A percentile compares a stretch with the other conserved stretches of the same genome.
phyloP scores from a whole-genome alignment of 2,329 filamentous ascomycete species.

The Verticillium dahliae region DNA sequence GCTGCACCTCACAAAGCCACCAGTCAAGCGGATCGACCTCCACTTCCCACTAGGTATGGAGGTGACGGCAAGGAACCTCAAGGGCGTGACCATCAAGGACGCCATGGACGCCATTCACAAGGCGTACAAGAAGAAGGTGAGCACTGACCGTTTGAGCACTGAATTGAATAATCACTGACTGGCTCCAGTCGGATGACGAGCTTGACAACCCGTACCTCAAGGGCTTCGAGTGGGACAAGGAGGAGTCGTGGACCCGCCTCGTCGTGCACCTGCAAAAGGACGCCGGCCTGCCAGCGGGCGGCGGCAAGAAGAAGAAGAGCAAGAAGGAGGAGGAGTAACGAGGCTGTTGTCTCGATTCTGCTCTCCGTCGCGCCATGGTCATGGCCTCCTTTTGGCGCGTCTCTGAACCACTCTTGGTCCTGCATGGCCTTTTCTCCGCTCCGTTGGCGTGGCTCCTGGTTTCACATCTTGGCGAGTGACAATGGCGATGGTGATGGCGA shows the following conservation, averaged over 20 bases:
- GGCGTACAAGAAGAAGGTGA: constrained; percentile 91
- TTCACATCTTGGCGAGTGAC: neutral
- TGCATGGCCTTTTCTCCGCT: neutral
- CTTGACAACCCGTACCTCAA: constrained; percentile 80
- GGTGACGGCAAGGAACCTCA: constrained; percentile 83
- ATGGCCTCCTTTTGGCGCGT: neutral
- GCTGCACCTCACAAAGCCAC: constrained; percentile 70
- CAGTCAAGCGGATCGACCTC: constrained; percentile 90
- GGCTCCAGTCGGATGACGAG: constrained; percentile 75
- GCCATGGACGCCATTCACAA: constrained; percentile 93
- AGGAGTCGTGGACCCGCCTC: constrained; percentile 83
- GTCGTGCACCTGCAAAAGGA: constrained; percentile 79
- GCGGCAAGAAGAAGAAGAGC: constrained; percentile 64
- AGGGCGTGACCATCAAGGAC: constrained; percentile 96
- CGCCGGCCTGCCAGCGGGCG: constrained; percentile 32
- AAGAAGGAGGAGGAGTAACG: constrained; percentile 35
- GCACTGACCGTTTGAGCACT: constrained; percentile 19
- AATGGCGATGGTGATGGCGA: neutral
- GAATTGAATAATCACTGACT: constrained; percentile 1
- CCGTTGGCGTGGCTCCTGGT: neutral
- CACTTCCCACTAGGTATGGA: constrained; percentile 84
- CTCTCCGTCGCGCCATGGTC: neutral
- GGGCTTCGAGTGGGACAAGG: constrained; percentile 94
- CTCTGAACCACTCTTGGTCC: neutral
- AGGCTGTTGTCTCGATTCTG: neutral